Evolutionary conservation across 352 stramenopile genomes (phyloP).

Genomic region (Salisapilia sapeloensis): DNA sequence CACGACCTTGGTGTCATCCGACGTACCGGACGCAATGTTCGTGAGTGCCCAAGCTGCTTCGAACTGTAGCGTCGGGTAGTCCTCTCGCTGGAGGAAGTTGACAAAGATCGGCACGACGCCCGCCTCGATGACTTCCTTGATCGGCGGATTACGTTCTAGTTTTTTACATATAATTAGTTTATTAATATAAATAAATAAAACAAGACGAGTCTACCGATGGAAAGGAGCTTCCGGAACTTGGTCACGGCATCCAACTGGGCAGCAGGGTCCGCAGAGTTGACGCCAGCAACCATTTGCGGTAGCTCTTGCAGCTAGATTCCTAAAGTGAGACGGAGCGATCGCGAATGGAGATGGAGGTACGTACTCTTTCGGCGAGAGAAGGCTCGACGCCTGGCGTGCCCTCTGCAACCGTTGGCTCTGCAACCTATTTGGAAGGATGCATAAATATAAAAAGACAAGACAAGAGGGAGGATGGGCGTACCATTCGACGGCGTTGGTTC

Average conservation of each 20-base stretch:
- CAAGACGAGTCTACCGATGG: constrained; percentile 60
- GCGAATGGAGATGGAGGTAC: neutral
- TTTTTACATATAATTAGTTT: neutral
- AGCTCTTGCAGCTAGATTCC: constrained; percentile 81
- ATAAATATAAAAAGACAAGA: too few species aligned
- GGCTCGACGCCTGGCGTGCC: neutral
- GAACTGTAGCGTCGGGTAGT: constrained; percentile 92
- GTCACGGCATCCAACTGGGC: constrained; percentile 91
- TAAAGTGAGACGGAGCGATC: constrained; percentile 1
- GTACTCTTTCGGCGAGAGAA: constrained; percentile 1
- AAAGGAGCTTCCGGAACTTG: constrained; percentile 94
- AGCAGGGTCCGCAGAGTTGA: constrained; percentile 85
- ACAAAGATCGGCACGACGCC: constrained; percentile 95
- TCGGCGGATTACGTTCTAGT: constrained; percentile 94
- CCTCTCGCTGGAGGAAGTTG: constrained; percentile 89
- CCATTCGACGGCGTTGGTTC: constrained; percentile 72
- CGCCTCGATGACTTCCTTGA: constrained; percentile 96
- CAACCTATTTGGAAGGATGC: too few species aligned
- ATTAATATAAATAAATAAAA: neutral
- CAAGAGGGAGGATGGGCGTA: too few species aligned
- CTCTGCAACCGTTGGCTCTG: too few species aligned
- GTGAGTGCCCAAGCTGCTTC: constrained; percentile 99
- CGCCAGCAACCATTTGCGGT: constrained; percentile 88
- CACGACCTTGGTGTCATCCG: constrained; percentile 95
- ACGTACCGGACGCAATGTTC: constrained; percentile 98